These are phyloP conservation scores for Hysterium pulicare DNA, from an alignment of 2,329 filamentous ascomycete species.

Conservation along the genomic window DNA sequence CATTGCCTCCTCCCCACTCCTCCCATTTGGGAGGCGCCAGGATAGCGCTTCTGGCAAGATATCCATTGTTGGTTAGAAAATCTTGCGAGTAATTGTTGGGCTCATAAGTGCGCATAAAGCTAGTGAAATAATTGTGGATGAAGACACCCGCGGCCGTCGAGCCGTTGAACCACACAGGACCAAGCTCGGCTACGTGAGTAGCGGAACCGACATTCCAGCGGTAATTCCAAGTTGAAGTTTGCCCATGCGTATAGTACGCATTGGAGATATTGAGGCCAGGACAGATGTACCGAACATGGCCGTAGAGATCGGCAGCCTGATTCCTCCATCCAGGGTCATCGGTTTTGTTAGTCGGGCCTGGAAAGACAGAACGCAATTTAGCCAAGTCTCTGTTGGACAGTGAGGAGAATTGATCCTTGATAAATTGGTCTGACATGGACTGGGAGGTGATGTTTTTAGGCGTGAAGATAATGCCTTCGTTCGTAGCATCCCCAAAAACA, in stretches of 20 bases:
- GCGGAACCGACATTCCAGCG: slow-evolving; percentile 46
- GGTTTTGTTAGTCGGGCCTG: slow-evolving; percentile 24
- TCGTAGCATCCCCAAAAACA: slow-evolving; percentile 44
- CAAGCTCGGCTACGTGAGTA: slow-evolving; percentile 35
- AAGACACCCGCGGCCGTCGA: slow-evolving; percentile 25
- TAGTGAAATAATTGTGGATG: slow-evolving; percentile 43
- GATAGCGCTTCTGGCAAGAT: slow-evolving; percentile 15
- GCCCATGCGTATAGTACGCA: slow-evolving; percentile 23
- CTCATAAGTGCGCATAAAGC: slow-evolving; percentile 40
- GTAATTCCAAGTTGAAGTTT: slow-evolving; percentile 44
- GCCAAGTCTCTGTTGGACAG: slow-evolving; percentile 24
- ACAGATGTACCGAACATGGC: slow-evolving; percentile 51
- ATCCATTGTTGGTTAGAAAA: no score
- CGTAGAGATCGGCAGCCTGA: slow-evolving; percentile 41
- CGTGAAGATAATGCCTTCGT: slow-evolving; percentile 43
- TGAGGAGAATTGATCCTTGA: slow-evolving; percentile 37
- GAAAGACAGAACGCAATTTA: slow-evolving; percentile 27
- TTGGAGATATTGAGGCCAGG: slow-evolving; percentile 43
- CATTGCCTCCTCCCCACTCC: slow-evolving; percentile 15
- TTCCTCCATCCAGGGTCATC: slow-evolving; percentile 26
- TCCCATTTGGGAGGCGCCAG: slow-evolving; percentile 26
- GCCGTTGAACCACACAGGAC: slow-evolving; percentile 39
- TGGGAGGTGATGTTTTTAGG: slow-evolving; percentile 32
- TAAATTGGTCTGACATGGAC: slow-evolving; percentile 34
- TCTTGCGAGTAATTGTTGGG: slow-evolving; percentile 41